Conservation (phyloP, 768 basidiomycete genomes). For the Kwoniella sp. region DNA sequence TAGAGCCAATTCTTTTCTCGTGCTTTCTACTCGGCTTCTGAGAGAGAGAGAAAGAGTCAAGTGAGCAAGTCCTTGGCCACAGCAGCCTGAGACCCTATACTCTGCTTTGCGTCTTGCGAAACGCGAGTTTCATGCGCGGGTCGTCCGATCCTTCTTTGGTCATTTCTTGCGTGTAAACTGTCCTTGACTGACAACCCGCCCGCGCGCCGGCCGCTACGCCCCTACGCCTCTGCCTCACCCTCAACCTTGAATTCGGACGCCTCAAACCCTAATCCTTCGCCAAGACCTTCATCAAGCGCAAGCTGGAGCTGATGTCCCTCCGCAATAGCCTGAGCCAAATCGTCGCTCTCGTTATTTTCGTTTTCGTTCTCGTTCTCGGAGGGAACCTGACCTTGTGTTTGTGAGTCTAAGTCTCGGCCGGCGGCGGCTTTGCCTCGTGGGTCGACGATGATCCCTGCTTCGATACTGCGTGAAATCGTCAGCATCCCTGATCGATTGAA, state of each 20-base stretch:
- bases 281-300: conserved; percentile 10
- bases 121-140: too few relatives aligned
- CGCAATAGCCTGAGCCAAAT: background rate
- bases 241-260: background rate
- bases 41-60: too few relatives aligned
- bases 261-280: conserved; percentile 12
- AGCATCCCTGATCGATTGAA: too few relatives aligned
- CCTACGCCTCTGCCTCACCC: background rate
- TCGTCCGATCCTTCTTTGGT: too few relatives aligned
- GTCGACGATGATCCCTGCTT: conserved; percentile 41
- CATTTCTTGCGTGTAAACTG: too few relatives aligned
- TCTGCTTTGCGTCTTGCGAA: too few relatives aligned
- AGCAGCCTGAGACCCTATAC: too few relatives aligned
- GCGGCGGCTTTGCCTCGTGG: conserved; percentile 14
- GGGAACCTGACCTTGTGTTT: background rate
- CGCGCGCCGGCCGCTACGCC: background rate
- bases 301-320: conserved; percentile 1
- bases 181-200: too few relatives aligned
- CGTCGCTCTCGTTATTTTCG: background rate
- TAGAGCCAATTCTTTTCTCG: too few relatives aligned
- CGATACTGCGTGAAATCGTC: conserved; percentile 24
- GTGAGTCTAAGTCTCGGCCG: background rate
- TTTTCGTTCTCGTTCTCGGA: background rate
- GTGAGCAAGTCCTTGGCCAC: too few relatives aligned
- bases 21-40: too few relatives aligned